Evolutionary conservation across 352 stramenopile species (phyloP).

Genomic region (Globisporangium recalcitrans): DNA sequence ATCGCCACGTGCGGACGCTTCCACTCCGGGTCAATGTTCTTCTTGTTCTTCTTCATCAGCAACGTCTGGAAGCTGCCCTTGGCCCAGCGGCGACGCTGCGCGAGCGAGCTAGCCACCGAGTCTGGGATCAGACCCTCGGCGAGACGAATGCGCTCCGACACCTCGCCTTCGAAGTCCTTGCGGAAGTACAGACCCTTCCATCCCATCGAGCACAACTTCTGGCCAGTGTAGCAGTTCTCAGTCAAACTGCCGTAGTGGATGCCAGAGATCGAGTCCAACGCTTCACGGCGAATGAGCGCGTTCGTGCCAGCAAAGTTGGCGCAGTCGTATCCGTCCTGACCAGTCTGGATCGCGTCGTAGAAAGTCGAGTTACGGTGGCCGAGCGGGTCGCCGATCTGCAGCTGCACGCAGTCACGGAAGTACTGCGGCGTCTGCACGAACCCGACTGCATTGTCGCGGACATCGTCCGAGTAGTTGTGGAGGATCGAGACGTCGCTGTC

Average conservation of each 20-base stretch:
- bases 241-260: conserved; percentile 85
- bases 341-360: conserved; percentile 83
- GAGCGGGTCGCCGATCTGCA: conserved; percentile 77
- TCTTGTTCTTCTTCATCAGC: conserved; percentile 82
- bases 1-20: conserved; percentile 65
- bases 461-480: conserved; percentile 79
- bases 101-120: conserved; percentile 70
- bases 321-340: conserved; percentile 81
- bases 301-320: conserved; percentile 78
- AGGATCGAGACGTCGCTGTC: conserved; percentile 50
- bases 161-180: conserved; percentile 85
- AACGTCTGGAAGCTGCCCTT: conserved; percentile 85
- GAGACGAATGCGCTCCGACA: conserved; percentile 64
- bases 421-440: conserved; percentile 36
- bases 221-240: conserved; percentile 78
- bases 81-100: conserved; percentile 77
- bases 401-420: conserved; percentile 79
- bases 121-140: conserved; percentile 74
- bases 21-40: conserved; percentile 76
- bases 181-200: conserved; percentile 86
- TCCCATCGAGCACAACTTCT: conserved; percentile 71
- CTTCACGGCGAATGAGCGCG: conserved; percentile 74
- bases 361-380: conserved; percentile 80
- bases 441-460: conserved; percentile 19
- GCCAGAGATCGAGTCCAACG: conserved; percentile 77